phyloP scores from a whole-genome alignment of 768 basidiomycete species.

The Gloeophyllum trabeum region DNA sequence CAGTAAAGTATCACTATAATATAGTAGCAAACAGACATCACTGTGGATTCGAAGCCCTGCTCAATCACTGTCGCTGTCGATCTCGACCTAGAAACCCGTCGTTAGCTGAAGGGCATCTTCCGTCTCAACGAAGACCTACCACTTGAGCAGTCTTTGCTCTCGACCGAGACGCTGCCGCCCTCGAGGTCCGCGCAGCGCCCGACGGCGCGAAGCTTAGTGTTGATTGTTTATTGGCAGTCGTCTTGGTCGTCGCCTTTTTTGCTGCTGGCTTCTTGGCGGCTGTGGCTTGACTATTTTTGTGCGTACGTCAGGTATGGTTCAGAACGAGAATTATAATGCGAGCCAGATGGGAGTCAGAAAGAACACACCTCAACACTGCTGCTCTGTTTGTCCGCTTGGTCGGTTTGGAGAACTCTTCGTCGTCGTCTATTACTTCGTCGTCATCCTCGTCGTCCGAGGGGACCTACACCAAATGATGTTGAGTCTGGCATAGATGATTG shows the following conservation, averaged over 20 bases:
- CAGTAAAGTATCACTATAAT: too few species aligned
- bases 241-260: conserved; percentile 28
- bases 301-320: not conserved
- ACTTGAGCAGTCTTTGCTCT: conserved; percentile 44
- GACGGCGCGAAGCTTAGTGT: conserved; percentile 57
- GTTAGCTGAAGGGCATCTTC: too few species aligned
- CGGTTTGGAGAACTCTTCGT: conserved; percentile 34
- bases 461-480: conserved; percentile 4
- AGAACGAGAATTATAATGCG: not conserved
- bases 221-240: conserved; percentile 30
- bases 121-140: conserved; percentile 23
- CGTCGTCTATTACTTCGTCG: conserved; percentile 41
- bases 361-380: conserved; percentile 47
- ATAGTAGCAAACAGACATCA: too few species aligned
- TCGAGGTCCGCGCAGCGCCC: conserved; percentile 35
- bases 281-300: conserved; percentile 18
- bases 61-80: too few species aligned
- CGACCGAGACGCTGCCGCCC: conserved; percentile 63
- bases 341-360: too few species aligned
- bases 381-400: conserved; percentile 51
- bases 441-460: conserved; percentile 41
- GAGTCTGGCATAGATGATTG: not conserved
- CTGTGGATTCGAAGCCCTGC: too few species aligned
- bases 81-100: too few species aligned
- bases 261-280: conserved; percentile 42